Conservation (phyloP, 140 eudicot genomes). For the Senecio squalidus region DNA sequence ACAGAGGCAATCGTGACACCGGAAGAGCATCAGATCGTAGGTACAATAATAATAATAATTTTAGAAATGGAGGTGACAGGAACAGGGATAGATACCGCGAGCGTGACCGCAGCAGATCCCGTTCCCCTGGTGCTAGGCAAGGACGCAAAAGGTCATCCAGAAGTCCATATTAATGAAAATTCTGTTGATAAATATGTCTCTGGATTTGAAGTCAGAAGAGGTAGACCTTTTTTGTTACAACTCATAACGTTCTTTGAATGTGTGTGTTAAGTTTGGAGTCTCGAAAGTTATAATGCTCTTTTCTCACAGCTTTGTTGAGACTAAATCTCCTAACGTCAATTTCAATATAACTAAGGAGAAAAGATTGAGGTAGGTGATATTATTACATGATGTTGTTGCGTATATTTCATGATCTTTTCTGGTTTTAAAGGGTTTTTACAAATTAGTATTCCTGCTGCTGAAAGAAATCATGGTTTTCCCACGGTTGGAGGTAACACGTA, state of each 20-base stretch:
- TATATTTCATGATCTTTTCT: constrained; percentile 28
- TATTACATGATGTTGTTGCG: constrained; percentile 27
- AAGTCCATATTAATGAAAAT: constrained; percentile 48
- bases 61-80: constrained; percentile 72
- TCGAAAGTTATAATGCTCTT: constrained; percentile 31
- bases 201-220: constrained; percentile 53
- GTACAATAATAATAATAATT: constrained; percentile 32
- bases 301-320: constrained; percentile 93
- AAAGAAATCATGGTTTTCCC: constrained; percentile 38
- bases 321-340: constrained; percentile 68
- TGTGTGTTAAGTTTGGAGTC: constrained; percentile 52
- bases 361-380: constrained; percentile 79
- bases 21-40: constrained; percentile 61
- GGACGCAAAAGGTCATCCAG: constrained; percentile 61
- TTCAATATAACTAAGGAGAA: constrained; percentile 54
- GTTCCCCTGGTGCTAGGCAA: constrained; percentile 61
- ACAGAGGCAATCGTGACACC: constrained; percentile 48
- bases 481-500: constrained; percentile 29
- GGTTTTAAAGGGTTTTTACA: constrained; percentile 23
- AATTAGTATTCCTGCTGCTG: constrained; percentile 50
- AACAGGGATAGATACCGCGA: constrained; percentile 70
- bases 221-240: constrained; percentile 43
- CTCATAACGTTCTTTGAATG: constrained; percentile 37
- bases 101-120: constrained; percentile 76
- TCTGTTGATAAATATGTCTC: constrained; percentile 33